phyloP scores from a whole-genome alignment of 345 rosid genomes.

The Acer yangbiense region DNA sequence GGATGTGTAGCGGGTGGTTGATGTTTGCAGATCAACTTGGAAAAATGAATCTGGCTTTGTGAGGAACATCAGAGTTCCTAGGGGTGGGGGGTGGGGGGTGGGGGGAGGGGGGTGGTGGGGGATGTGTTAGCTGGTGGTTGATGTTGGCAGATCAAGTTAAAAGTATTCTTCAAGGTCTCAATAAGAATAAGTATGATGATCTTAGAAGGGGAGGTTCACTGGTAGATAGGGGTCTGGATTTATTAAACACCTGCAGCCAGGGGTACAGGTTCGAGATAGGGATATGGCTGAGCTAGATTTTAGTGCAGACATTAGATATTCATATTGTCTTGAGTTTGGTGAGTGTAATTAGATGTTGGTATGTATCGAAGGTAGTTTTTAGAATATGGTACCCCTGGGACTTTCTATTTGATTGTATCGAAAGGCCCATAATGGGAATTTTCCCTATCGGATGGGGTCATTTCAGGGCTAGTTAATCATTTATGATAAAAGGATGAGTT shows the following conservation, averaged over 20 bases:
- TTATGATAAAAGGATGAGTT: too few relatives aligned
- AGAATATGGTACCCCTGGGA: not conserved
- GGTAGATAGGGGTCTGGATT: not conserved
- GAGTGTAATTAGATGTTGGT: too few relatives aligned
- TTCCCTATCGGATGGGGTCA: not conserved
- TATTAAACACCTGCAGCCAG: not conserved
- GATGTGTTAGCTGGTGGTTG: too few relatives aligned
- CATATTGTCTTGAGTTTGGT: too few relatives aligned
- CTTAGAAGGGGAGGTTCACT: not conserved
- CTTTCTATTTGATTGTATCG: not conserved
- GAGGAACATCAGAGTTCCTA: too few relatives aligned
- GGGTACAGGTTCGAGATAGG: not conserved
- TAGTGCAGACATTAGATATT: not conserved
- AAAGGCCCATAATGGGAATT: not conserved
- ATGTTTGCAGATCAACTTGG: too few relatives aligned
- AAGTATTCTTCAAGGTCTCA: not conserved
- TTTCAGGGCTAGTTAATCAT: not conserved
- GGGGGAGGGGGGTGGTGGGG: too few relatives aligned
- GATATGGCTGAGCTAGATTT: not conserved
- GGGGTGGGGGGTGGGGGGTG: too few relatives aligned
- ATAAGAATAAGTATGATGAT: not conserved
- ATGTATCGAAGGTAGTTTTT: not conserved
- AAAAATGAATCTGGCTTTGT: too few relatives aligned
- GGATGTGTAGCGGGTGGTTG: too few relatives aligned
- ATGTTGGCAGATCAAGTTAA: not conserved